phyloP scores from a whole-genome alignment of 1,284 basidiomycete species.

The Rhodotorula sp. region DNA sequence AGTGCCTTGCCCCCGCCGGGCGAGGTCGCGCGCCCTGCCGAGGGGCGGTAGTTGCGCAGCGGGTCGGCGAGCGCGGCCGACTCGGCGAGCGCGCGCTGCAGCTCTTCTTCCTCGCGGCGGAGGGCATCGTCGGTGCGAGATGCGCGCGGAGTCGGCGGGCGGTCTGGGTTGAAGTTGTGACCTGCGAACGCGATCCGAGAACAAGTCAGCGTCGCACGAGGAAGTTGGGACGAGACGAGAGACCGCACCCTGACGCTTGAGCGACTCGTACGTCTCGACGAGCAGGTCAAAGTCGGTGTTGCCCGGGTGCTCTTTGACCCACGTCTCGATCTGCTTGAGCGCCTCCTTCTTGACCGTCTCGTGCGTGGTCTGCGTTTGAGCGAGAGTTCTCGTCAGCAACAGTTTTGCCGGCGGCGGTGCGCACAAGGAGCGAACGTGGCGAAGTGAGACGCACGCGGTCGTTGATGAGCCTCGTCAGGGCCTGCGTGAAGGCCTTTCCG shows the following conservation, averaged over 20 bases:
- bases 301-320: slow-evolving; percentile 79
- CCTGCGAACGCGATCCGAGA: neutral
- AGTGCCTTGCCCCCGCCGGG: neutral
- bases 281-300: slow-evolving; percentile 63
- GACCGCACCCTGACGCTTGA: slow-evolving; percentile 65
- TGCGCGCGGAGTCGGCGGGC: neutral
- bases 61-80: slow-evolving; percentile 41
- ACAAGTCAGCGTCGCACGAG: neutral
- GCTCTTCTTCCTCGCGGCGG: slow-evolving; percentile 84
- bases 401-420: no score
- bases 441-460: slow-evolving; percentile 70
- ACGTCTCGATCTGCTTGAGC: slow-evolving; percentile 72
- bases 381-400: neutral
- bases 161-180: slow-evolving; percentile 1
- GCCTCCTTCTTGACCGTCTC: slow-evolving; percentile 80
- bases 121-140: slow-evolving; percentile 64
- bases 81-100: slow-evolving; percentile 83
- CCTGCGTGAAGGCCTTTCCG: slow-evolving; percentile 84
- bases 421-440: neutral
- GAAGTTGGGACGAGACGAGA: no score
- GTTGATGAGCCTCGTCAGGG: slow-evolving; percentile 77
- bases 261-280: slow-evolving; percentile 82
- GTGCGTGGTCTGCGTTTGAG: slow-evolving; percentile 68
- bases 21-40: neutral
- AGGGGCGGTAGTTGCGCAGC: slow-evolving; percentile 17